Evolutionary conservation across 352 stramenopile genomes (phyloP).

Genomic region (Pythium chondricola): DNA sequence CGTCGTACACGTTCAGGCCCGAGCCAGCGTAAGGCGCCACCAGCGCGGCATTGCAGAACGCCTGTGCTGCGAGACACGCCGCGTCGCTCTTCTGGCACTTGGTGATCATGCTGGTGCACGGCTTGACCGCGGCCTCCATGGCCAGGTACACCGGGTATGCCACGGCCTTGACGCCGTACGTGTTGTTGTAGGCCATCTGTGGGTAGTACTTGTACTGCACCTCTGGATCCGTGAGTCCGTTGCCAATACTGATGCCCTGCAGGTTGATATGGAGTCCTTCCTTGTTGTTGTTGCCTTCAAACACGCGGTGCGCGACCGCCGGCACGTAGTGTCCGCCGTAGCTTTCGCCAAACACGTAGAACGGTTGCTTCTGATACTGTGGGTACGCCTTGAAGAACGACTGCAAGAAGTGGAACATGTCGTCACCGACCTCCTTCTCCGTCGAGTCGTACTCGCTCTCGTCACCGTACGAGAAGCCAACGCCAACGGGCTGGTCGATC

Average conservation of each 20-base stretch:
- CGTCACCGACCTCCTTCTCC: slow-evolving; percentile 91
- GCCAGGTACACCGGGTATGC: slow-evolving; percentile 52
- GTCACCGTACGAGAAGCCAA: slow-evolving; percentile 93
- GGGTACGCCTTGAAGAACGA: slow-evolving; percentile 88
- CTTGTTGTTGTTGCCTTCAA: slow-evolving; percentile 55
- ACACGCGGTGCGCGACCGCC: slow-evolving; percentile 74
- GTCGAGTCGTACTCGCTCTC: slow-evolving; percentile 84
- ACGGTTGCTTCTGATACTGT: slow-evolving; percentile 85
- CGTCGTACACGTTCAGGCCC: slow-evolving; percentile 84
- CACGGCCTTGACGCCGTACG: slow-evolving; percentile 69
- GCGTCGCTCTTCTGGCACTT: slow-evolving; percentile 75
- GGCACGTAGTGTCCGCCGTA: slow-evolving; percentile 93
- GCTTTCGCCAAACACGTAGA: slow-evolving; percentile 94
- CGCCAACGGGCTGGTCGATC: slow-evolving; percentile 94
- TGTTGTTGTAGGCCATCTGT: slow-evolving; percentile 91
- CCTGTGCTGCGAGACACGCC: slow-evolving; percentile 81
- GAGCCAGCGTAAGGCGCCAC: slow-evolving; percentile 45
- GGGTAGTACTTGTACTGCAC: slow-evolving; percentile 83
- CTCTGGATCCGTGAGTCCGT: slow-evolving; percentile 92
- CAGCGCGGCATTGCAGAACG: slow-evolving; percentile 87
- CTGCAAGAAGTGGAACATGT: slow-evolving; percentile 96
- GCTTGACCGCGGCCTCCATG: slow-evolving; percentile 58
- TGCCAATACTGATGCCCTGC: slow-evolving; percentile 92
- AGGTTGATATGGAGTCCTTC: slow-evolving; percentile 83
- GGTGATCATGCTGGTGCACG: slow-evolving; percentile 75